Evolutionary conservation across 805 yeast genomes (phyloP).

Genomic region (Yamadazyma nakazawae): DNA sequence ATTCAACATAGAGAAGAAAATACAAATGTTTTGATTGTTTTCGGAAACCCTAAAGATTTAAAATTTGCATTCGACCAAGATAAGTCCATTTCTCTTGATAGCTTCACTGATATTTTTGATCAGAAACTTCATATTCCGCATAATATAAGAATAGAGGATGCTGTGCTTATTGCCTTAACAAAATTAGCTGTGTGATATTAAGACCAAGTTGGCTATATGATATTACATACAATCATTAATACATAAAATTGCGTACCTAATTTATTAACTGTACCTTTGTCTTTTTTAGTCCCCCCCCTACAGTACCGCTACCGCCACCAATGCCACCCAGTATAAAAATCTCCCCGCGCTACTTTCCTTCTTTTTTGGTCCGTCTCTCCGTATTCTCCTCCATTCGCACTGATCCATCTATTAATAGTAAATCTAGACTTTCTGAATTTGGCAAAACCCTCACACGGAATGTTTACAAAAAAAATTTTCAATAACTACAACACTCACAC

Average conservation of each 20-base stretch:
- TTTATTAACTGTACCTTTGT: no score
- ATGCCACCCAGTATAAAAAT: no score
- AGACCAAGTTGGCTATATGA: not conserved
- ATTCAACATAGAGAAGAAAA: constrained; percentile 7
- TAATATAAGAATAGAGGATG: constrained; percentile 68
- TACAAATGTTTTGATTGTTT: constrained; percentile 48
- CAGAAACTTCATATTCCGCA: constrained; percentile 51
- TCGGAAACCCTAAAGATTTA: constrained; percentile 62
- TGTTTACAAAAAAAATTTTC: constrained; percentile 15
- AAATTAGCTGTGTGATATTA: constrained; percentile 9
- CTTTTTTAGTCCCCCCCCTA: no score
- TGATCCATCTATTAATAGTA: not conserved
- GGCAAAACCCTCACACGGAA: constrained; percentile 4
- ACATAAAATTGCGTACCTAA: not conserved
- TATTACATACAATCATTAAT: not conserved
- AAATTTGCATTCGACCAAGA: constrained; percentile 52
- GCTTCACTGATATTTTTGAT: constrained; percentile 67
- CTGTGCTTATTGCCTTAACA: constrained; percentile 56
- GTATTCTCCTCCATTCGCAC: not conserved
- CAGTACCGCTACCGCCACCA: no score
- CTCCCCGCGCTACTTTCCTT: not conserved
- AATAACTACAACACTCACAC: constrained; percentile 7
- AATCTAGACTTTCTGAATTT: constrained; percentile 14
- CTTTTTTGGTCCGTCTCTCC: not conserved
- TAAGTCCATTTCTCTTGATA: constrained; percentile 47